Base-by-base conservation (phyloP, 2,329 filamentous ascomycete genomes). In the Aspergillus aculeatus region DNA sequence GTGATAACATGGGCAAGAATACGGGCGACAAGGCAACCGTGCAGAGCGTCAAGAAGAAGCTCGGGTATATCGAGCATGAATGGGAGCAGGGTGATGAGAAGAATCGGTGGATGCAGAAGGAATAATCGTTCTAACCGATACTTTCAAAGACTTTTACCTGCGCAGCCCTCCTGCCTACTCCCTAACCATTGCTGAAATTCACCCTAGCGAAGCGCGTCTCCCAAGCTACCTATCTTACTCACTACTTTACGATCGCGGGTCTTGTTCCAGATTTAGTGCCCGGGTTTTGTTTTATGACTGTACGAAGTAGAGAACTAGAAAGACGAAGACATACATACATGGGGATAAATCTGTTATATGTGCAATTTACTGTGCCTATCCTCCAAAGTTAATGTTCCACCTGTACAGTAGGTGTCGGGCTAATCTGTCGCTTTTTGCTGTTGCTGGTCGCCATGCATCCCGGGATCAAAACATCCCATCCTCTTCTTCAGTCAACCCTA, bases 1-100 rank as follows among this genome's bases (percentile, higher is more conserved):
- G 87, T 64, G 89, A 94, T 75, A 97, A 98, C 71, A 83, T 89
- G 65, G 86, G 92, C 50, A 99, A 99, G 83, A 99, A 99, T 71
- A 98, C 92, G 0, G 95, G 95, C 7, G 89, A 97, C 71, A 86
- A 87, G 68, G 83, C 83, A 21, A 91, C 89, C 1, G 90, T 99
- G 0, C 82, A 87, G 58, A 86, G 88, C 66, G 92, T 98, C 63
- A 99, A 99, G 84, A 83, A 85, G 69, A 84, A 89, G 63, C 82
- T 97, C 47, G 92, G 92, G 0, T 98, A 99, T 71, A 83, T 89
- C 4, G 94, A 98, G 78, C 89, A 89, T 67, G 82, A 86, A 29
- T 97, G 95, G 92, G 83, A 84, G 59, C 88, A 87, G 5, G 93
- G 91, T 10, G 90, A 97, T 68, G 94, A 98, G 80, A 89, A 86